A percentile compares a stretch with the other conserved stretches of the same genome.
Evolutionary conservation across 306 rosid genomes (phyloP).

Genomic region (Cucurbita maxima): DNA sequence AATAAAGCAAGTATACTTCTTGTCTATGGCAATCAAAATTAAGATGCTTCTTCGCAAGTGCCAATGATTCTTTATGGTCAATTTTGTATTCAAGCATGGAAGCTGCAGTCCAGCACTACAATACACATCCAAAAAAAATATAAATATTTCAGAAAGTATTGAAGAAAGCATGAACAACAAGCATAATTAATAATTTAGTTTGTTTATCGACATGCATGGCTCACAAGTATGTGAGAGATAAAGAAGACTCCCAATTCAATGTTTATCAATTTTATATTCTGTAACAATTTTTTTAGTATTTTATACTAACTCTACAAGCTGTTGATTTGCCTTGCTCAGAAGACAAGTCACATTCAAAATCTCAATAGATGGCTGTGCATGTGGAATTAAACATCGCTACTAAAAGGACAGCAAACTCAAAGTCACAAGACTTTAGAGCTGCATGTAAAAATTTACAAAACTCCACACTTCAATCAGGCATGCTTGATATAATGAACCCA

Average conservation of each 20-base stretch:
- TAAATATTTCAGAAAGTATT: background rate
- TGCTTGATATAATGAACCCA: background rate
- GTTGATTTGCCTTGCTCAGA: background rate
- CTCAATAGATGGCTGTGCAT: background rate
- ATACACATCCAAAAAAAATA: slow-evolving; percentile 3
- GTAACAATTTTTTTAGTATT: background rate
- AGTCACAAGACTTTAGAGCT: background rate
- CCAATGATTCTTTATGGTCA: slow-evolving; percentile 39
- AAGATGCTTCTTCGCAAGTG: slow-evolving; percentile 47
- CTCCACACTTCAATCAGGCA: background rate
- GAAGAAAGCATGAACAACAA: background rate
- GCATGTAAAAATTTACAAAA: background rate
- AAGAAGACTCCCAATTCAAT: background rate
- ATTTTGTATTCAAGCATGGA: slow-evolving; percentile 42
- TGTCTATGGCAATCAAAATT: slow-evolving; percentile 47
- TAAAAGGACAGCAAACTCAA: background rate
- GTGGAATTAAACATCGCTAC: background rate
- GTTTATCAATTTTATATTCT: background rate
- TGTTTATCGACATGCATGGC: background rate
- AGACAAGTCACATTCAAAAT: background rate
- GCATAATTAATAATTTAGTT: background rate
- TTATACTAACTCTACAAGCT: background rate
- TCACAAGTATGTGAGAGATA: background rate
- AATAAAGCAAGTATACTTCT: slow-evolving; percentile 42
- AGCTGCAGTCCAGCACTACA: slow-evolving; percentile 75